Conservation (phyloP, 1,139 yeast genomes). For the Taphrina communis region DNA sequence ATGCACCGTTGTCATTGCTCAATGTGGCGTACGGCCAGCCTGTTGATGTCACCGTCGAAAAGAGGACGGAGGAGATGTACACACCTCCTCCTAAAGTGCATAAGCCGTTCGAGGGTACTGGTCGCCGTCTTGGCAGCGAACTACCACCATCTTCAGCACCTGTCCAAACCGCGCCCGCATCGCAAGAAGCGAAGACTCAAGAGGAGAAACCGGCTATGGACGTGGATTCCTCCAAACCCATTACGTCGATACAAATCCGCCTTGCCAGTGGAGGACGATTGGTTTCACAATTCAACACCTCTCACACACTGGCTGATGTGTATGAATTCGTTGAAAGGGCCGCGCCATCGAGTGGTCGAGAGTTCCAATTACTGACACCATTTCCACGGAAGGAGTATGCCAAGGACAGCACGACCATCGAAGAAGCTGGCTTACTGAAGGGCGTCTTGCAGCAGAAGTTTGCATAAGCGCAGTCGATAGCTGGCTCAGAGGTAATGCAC, state of each 20-base stretch:
- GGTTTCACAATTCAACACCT: constrained; percentile 67
- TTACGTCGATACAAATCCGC: constrained; percentile 74
- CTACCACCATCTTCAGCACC: constrained; percentile 44
- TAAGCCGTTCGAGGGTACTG: constrained; percentile 80
- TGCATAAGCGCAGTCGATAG: not conserved
- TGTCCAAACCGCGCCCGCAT: constrained; percentile 45
- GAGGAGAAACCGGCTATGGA: constrained; percentile 40
- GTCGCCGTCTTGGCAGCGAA: constrained; percentile 75
- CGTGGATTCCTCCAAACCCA: constrained; percentile 39
- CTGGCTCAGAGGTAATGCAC: not conserved
- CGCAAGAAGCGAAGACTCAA: not conserved
- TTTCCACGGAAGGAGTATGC: constrained; percentile 82
- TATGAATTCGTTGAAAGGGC: constrained; percentile 67
- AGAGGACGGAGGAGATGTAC: constrained; percentile 81
- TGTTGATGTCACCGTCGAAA: constrained; percentile 89
- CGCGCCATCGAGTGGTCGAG: constrained; percentile 48
- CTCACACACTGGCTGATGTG: constrained; percentile 69
- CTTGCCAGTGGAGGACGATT: constrained; percentile 79
- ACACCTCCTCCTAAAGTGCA: constrained; percentile 68
- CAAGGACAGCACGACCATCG: constrained; percentile 63
- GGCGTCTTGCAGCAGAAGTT: constrained; percentile 92
- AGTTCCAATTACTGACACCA: constrained; percentile 74
- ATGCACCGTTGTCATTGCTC: constrained; percentile 86
- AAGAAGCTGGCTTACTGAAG: constrained; percentile 76
- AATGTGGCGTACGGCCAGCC: constrained; percentile 89